A percentile compares a stretch with the other conserved stretches of the same genome.
Evolutionary conservation across 2,329 filamentous ascomycete species (phyloP).

Genomic region (Diplodia sapinea): DNA sequence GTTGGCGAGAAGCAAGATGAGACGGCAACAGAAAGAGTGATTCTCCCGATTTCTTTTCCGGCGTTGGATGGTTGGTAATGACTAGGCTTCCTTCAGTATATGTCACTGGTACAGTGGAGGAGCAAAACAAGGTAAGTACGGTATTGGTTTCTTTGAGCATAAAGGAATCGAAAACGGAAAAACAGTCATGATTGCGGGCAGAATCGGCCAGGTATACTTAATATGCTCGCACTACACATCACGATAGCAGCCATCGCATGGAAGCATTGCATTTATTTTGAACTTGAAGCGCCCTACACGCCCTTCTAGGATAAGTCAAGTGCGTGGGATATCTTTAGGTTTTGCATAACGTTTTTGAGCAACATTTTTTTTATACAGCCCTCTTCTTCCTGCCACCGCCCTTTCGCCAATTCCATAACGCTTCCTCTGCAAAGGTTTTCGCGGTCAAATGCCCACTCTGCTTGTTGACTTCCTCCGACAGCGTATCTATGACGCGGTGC

Average conservation of each 20-base stretch:
- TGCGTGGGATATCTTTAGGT: neutral
- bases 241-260: neutral
- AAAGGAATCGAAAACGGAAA: neutral
- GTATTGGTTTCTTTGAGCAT: neutral
- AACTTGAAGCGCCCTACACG: neutral
- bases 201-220: constrained; percentile 3
- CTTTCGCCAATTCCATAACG: constrained; percentile 84
- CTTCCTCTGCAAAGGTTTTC: constrained; percentile 83
- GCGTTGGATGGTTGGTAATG: neutral
- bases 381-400: constrained; percentile 67
- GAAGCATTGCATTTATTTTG: neutral
- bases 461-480: constrained; percentile 74
- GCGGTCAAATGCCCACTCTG: constrained; percentile 77
- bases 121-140: neutral
- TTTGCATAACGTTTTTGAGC: too few species aligned
- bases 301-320: neutral
- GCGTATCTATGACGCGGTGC: constrained; percentile 74
- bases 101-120: neutral
- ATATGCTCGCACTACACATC: neutral
- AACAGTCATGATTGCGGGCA: neutral
- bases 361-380: constrained; percentile 45
- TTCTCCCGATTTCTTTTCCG: neutral
- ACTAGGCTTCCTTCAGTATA: neutral
- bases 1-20: neutral
- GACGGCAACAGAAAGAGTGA: neutral